A percentile compares a stretch with the other conserved stretches of the same genome.
phyloP scores from a whole-genome alignment of 2,329 filamentous ascomycete species.

The Pyricularia grisea region DNA sequence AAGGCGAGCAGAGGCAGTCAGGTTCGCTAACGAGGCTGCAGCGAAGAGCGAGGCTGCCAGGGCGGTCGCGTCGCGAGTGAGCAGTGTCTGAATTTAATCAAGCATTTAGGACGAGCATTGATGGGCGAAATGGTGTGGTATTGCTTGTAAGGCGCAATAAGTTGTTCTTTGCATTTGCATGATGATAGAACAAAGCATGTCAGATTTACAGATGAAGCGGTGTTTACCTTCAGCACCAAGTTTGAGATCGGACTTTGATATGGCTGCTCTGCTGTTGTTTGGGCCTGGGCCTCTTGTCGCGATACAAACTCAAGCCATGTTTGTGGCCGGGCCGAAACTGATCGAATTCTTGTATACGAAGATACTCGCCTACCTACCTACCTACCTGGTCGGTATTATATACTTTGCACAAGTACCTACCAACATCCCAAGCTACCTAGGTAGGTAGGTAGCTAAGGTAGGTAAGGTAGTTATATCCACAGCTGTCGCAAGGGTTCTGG shows the following conservation, averaged over 20 bases:
- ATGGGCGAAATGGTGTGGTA: not conserved
- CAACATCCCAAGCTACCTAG: no score
- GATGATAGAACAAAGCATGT: not conserved
- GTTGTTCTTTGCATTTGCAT: not conserved
- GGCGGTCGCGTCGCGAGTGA: not conserved
- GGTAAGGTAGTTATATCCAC: no score
- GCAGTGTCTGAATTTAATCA: not conserved
- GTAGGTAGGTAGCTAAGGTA: no score
- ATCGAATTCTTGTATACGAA: not conserved
- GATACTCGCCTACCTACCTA: not conserved
- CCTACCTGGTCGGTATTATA: no score
- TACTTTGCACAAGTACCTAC: no score
- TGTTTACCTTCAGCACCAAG: not conserved
- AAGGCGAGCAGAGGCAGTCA: not conserved
- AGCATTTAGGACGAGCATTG: not conserved
- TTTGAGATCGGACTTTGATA: not conserved
- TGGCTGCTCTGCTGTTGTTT: not conserved
- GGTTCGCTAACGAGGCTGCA: constrained; percentile 28
- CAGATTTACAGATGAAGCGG: not conserved
- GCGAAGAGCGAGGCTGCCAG: constrained; percentile 1
- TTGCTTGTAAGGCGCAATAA: not conserved
- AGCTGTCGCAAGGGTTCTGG: not conserved
- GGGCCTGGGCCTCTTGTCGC: not conserved
- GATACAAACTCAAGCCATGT: not conserved
- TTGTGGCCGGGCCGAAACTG: not conserved